Conservation (phyloP, 176 grass and related monocot species). For the Otatea glauca region DNA sequence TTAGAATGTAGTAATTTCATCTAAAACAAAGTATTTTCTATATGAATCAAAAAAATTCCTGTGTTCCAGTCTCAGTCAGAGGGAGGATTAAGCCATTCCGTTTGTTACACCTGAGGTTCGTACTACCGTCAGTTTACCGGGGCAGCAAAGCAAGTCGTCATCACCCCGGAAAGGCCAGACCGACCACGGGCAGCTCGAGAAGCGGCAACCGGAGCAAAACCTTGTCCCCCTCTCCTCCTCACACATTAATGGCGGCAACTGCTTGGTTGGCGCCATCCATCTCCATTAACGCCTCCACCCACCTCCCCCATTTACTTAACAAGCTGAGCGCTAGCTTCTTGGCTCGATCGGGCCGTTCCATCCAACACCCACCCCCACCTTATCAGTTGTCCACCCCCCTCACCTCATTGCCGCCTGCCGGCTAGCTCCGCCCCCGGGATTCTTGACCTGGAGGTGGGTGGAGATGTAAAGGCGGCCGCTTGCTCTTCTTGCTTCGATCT, state of each 20-base stretch:
- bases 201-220: slow-evolving; percentile 4
- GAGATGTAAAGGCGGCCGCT: slow-evolving; percentile 19
- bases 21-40: no score
- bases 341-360: background rate
- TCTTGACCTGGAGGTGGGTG: slow-evolving; percentile 58
- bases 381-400: slow-evolving; percentile 2
- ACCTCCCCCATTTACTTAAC: slow-evolving; percentile 35
- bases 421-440: slow-evolving; percentile 32
- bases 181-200: slow-evolving; percentile 27
- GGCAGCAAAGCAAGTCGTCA: no score
- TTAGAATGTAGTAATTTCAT: no score
- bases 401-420: slow-evolving; percentile 36
- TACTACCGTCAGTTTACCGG: no score
- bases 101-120: no score
- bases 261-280: no score
- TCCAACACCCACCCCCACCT: slow-evolving; percentile 37
- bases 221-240: slow-evolving; percentile 5
- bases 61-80: no score
- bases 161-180: background rate
- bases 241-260: slow-evolving; percentile 55
- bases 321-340: slow-evolving; percentile 21
- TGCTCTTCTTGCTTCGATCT: background rate
- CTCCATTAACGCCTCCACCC: slow-evolving; percentile 46
- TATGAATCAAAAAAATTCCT: no score
- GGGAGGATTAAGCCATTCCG: no score